These are phyloP conservation scores for Clathrus columnatus DNA, from an alignment of 768 basidiomycete species.

Conservation along the genomic window DNA sequence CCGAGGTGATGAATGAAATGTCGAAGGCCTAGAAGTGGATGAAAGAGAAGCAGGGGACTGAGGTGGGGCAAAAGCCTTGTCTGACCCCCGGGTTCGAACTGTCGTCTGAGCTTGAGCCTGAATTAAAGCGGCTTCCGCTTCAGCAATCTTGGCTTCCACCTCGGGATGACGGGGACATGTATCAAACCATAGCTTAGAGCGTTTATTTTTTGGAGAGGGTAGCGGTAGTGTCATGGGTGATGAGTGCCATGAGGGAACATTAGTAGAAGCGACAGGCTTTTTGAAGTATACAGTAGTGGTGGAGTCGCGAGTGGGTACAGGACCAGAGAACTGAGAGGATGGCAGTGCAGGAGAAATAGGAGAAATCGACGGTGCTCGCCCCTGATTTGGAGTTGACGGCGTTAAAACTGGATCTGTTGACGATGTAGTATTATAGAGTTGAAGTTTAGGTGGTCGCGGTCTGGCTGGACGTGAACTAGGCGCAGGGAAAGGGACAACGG, in stretches of 20 bases:
- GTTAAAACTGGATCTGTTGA: not conserved
- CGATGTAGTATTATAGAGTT: not conserved
- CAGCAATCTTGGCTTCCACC: not conserved
- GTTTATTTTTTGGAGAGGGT: not conserved
- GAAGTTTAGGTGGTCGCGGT: not conserved
- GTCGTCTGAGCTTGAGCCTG: too few relatives aligned
- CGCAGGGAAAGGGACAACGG: not conserved
- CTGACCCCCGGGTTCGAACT: too few relatives aligned
- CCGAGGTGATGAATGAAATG: not conserved
- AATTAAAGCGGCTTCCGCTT: not conserved
- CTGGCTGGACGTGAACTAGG: not conserved
- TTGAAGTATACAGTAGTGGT: not conserved
- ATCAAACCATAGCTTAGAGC: not conserved
- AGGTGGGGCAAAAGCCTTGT: too few relatives aligned
- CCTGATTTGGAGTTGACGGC: not conserved
- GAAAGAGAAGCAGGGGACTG: not conserved
- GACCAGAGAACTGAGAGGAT: not conserved
- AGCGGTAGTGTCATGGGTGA: not conserved
- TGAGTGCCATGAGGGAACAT: not conserved
- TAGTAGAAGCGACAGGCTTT: not conserved
- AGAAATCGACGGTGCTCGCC: not conserved
- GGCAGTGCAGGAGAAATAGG: not conserved
- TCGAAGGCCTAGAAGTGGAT: not conserved
- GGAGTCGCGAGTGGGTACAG: not conserved
- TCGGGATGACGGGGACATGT: constrained; percentile 9